Percentiles rank a stretch among this genome's conserved stretches.
Evolutionary conservation across 768 basidiomycete species (phyloP).

Genomic region (Hygrophoropsis aurantiaca): DNA sequence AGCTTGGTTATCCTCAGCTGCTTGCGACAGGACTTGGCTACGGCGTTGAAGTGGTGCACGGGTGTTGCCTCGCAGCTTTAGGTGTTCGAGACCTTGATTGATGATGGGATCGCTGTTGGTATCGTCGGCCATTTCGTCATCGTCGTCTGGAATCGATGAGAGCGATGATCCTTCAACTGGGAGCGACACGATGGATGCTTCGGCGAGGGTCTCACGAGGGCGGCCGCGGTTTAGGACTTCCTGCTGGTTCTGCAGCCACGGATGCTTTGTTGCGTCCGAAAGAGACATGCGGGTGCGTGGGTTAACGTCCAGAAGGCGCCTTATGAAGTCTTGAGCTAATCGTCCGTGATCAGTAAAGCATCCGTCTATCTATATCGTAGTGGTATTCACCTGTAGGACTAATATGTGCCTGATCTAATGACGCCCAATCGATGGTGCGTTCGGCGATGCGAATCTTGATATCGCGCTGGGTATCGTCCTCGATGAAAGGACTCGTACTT

Average conservation of each 20-base stretch:
- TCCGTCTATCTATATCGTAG: background rate
- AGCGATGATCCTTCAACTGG: slow-evolving; percentile 15
- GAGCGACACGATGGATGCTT: slow-evolving; percentile 10
- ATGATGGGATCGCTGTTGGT: slow-evolving; percentile 21
- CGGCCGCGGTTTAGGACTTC: background rate
- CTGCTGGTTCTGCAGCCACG: slow-evolving; percentile 58
- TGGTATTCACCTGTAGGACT: slow-evolving; percentile 46
- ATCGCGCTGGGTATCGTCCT: slow-evolving; percentile 61
- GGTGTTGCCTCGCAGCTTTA: slow-evolving; percentile 28
- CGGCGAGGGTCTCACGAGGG: slow-evolving; percentile 2
- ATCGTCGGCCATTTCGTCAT: slow-evolving; percentile 18
- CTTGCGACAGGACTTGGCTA: slow-evolving; percentile 46
- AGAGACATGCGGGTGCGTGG: slow-evolving; percentile 73
- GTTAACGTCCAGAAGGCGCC: slow-evolving; percentile 59
- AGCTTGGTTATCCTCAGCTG: slow-evolving; percentile 35
- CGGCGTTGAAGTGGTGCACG: slow-evolving; percentile 42
- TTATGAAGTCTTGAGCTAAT: slow-evolving; percentile 67
- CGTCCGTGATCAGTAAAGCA: slow-evolving; percentile 31
- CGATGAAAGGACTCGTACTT: slow-evolving; percentile 76
- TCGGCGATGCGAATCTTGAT: slow-evolving; percentile 59
- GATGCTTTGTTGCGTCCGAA: slow-evolving; percentile 63
- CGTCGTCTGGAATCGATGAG: slow-evolving; percentile 20
- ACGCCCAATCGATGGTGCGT: slow-evolving; percentile 62
- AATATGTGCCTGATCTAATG: slow-evolving; percentile 40
- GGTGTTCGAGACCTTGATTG: slow-evolving; percentile 30